Conservation (phyloP, 164 flowering plant species). For the grape (Vitis vinifera) region DNA sequence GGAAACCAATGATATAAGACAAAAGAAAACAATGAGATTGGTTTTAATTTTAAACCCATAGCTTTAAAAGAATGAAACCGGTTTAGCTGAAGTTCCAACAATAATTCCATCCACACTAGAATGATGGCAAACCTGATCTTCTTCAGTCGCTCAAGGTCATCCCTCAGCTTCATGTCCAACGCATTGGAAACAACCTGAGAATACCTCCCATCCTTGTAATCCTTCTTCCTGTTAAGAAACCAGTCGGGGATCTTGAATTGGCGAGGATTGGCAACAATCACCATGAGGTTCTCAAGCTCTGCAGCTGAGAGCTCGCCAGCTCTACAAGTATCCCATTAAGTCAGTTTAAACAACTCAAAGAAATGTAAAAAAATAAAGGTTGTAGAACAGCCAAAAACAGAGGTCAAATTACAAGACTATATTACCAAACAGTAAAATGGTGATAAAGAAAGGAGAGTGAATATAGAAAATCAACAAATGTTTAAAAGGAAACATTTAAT, state of each 20-base stretch:
- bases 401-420: not conserved
- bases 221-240: slow-evolving; percentile 65
- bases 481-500: too few relatives aligned
- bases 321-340: slow-evolving; percentile 16
- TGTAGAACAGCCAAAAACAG: not conserved
- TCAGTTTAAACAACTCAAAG: too few relatives aligned
- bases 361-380: not conserved
- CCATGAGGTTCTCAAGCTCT: slow-evolving; percentile 54
- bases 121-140: slow-evolving; percentile 43
- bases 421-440: too few relatives aligned
- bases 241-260: slow-evolving; percentile 65
- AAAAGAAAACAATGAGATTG: too few relatives aligned
- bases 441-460: too few relatives aligned
- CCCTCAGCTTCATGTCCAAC: slow-evolving; percentile 63
- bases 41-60: too few relatives aligned
- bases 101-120: too few relatives aligned
- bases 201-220: slow-evolving; percentile 59
- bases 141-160: slow-evolving; percentile 59
- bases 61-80: too few relatives aligned
- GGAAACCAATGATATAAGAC: not conserved
- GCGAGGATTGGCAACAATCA: slow-evolving; percentile 56
- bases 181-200: slow-evolving; percentile 62
- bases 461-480: too few relatives aligned
- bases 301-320: slow-evolving; percentile 62
- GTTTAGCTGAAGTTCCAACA: too few relatives aligned